Conservation (phyloP, 495 filamentous ascomycete genomes). For the Glutinoglossum americanum region DNA sequence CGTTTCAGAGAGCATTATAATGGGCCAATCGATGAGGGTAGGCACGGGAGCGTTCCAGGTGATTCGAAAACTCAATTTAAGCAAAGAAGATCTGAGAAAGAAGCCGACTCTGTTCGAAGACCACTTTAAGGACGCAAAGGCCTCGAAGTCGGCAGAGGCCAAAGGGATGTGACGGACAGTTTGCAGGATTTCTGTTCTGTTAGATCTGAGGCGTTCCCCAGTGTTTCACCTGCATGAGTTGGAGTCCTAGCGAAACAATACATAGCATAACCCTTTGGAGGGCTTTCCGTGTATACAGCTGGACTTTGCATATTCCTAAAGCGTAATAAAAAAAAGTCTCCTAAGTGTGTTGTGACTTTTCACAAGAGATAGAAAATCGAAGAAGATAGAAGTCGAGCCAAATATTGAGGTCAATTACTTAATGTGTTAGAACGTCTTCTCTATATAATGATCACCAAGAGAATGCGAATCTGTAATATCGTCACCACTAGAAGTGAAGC, state of each 20-base stretch:
- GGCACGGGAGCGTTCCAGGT: constrained; percentile 88
- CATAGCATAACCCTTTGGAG: too few species aligned
- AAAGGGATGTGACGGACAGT: not conserved
- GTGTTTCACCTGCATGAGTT: not conserved
- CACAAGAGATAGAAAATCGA: too few species aligned
- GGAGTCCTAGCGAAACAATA: not conserved
- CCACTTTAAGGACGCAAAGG: constrained; percentile 30
- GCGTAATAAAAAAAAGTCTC: too few species aligned
- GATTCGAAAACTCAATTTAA: constrained; percentile 47
- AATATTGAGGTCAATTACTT: too few species aligned
- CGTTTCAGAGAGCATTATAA: constrained; percentile 93
- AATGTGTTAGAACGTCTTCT: too few species aligned
- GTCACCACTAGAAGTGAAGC: too few species aligned
- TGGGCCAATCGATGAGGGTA: constrained; percentile 79
- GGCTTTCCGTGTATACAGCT: too few species aligned
- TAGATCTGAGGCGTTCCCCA: not conserved
- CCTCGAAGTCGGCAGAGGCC: not conserved
- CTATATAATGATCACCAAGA: too few species aligned
- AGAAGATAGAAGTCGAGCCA: too few species aligned
- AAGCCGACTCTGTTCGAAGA: constrained; percentile 63
- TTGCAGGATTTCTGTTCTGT: not conserved
- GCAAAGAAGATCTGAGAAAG: constrained; percentile 32
- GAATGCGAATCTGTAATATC: too few species aligned
- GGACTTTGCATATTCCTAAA: too few species aligned
- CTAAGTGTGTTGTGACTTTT: too few species aligned